Evolutionary conservation across 2,329 filamentous ascomycete species (phyloP).

Genomic region (Geosmithia flava): DNA sequence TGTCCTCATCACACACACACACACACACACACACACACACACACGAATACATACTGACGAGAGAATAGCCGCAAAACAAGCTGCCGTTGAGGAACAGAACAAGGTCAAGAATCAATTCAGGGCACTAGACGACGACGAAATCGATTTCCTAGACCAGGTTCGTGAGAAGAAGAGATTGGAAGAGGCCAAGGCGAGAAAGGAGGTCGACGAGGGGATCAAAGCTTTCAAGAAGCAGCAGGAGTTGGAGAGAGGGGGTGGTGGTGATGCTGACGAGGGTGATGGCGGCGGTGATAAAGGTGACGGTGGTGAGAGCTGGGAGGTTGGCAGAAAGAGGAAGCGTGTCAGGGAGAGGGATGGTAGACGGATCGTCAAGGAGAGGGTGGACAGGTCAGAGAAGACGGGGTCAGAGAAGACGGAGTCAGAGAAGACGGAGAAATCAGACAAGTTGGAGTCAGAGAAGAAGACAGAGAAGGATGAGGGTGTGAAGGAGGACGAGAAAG

Average conservation of each 20-base stretch:
- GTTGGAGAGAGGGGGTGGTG: constrained; percentile 5
- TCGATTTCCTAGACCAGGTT: constrained; percentile 59
- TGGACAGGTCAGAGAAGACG: constrained; percentile 6
- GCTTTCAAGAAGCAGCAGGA: constrained; percentile 41
- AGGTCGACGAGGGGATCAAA: constrained; percentile 44
- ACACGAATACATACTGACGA: background rate
- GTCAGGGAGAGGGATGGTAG: constrained; percentile 21
- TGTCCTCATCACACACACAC: background rate
- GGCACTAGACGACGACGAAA: constrained; percentile 65
- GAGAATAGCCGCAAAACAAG: constrained; percentile 59
- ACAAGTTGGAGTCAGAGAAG: background rate
- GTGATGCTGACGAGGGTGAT: constrained; percentile 7
- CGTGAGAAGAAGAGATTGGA: constrained; percentile 33
- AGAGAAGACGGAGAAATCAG: constrained; percentile 2
- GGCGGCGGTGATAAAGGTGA: constrained; percentile 6
- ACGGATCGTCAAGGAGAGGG: constrained; percentile 10
- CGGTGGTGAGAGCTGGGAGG: constrained; percentile 18
- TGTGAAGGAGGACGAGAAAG: constrained; percentile 2
- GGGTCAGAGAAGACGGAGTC: constrained; percentile 6
- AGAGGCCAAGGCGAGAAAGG: constrained; percentile 39
- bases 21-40: no score
- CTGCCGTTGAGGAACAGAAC: constrained; percentile 64
- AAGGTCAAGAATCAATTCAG: constrained; percentile 67
- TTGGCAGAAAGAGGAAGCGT: constrained; percentile 23
- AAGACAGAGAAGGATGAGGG: background rate